These are phyloP conservation scores for Knufia fluminis DNA, from an alignment of 2,329 filamentous ascomycete genomes.

Conservation along the genomic window DNA sequence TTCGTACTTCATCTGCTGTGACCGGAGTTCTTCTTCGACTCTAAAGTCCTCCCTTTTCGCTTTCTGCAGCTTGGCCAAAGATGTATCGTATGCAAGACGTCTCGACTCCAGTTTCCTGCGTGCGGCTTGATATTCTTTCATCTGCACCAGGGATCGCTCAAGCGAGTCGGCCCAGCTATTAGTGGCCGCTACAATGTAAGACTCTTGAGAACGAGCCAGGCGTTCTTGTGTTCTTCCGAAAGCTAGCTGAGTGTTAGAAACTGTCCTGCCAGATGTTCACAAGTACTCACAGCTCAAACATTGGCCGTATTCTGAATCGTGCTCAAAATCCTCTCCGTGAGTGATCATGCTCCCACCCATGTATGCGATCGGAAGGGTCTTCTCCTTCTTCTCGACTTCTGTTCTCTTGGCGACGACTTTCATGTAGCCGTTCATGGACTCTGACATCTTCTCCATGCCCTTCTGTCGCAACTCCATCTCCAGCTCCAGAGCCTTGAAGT, in stretches of 20 bases:
- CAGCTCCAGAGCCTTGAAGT: constrained; percentile 80
- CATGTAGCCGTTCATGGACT: constrained; percentile 74
- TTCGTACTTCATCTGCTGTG: constrained; percentile 91
- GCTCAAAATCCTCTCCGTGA: constrained; percentile 88
- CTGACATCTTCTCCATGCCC: constrained; percentile 83
- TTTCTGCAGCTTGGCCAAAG: constrained; percentile 82
- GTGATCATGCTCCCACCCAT: constrained; percentile 76
- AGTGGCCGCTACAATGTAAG: constrained; percentile 67
- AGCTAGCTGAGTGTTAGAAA: constrained; percentile 34
- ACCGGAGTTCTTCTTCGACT: constrained; percentile 82
- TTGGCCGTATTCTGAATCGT: constrained; percentile 82
- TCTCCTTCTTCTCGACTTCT: constrained; percentile 81
- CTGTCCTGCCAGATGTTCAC: neutral
- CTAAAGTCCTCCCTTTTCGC: constrained; percentile 88
- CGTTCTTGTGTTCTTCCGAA: constrained; percentile 83
- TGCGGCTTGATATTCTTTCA: constrained; percentile 92
- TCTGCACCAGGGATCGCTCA: constrained; percentile 79
- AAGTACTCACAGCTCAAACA: constrained; percentile 58
- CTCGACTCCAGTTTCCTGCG: constrained; percentile 91
- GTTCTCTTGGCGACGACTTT: constrained; percentile 79
- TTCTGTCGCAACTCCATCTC: constrained; percentile 87
- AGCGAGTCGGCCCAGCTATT: constrained; percentile 84
- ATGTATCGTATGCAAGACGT: constrained; percentile 82
- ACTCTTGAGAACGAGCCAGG: constrained; percentile 75
- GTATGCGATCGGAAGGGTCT: constrained; percentile 67